Percentiles rank a stretch among this genome's conserved stretches.
phyloP scores from a whole-genome alignment of 192 early-diverging fungal genomes.

The Umbelopsis vinacea region DNA sequence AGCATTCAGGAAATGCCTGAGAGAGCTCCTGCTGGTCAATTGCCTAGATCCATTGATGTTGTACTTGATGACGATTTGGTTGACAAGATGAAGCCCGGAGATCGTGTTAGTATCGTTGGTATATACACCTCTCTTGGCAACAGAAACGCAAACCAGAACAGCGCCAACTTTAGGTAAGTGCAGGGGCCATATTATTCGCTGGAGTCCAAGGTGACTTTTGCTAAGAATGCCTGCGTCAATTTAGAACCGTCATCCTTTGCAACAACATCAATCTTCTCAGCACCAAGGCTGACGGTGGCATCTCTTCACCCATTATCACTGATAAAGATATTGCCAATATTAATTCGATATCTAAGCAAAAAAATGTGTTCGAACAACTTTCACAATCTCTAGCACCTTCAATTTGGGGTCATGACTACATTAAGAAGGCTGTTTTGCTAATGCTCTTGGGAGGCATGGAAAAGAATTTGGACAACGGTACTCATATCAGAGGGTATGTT shows the following conservation, averaged over 20 bases:
- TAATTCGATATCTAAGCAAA: conserved; percentile 68
- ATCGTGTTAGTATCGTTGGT: conserved; percentile 93
- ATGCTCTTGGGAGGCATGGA: conserved; percentile 91
- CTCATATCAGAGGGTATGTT: conserved; percentile 87
- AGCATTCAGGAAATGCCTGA: conserved; percentile 99
- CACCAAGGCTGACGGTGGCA: conserved; percentile 74
- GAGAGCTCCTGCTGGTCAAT: conserved; percentile 89
- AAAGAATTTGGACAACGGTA: conserved; percentile 93
- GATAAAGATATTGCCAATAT: conserved; percentile 91
- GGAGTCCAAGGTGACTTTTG: too few species aligned
- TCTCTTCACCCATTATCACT: conserved; percentile 71
- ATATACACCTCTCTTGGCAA: conserved; percentile 90
- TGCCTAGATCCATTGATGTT: conserved; percentile 93
- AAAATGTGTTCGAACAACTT: conserved; percentile 80
- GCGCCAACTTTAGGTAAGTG: conserved; percentile 81
- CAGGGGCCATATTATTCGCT: background rate
- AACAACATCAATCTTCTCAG: conserved; percentile 80
- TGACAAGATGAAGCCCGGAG: conserved; percentile 94
- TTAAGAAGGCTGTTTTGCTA: conserved; percentile 93
- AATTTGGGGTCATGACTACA: conserved; percentile 89
- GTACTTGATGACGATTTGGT: conserved; percentile 96
- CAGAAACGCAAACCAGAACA: conserved; percentile 69
- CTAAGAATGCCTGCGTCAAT: too few species aligned
- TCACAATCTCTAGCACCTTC: conserved; percentile 88
- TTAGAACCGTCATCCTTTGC: conserved; percentile 86